These are phyloP conservation scores for Xylaria castorea DNA, from an alignment of 495 filamentous ascomycete species.

Conservation along the genomic window DNA sequence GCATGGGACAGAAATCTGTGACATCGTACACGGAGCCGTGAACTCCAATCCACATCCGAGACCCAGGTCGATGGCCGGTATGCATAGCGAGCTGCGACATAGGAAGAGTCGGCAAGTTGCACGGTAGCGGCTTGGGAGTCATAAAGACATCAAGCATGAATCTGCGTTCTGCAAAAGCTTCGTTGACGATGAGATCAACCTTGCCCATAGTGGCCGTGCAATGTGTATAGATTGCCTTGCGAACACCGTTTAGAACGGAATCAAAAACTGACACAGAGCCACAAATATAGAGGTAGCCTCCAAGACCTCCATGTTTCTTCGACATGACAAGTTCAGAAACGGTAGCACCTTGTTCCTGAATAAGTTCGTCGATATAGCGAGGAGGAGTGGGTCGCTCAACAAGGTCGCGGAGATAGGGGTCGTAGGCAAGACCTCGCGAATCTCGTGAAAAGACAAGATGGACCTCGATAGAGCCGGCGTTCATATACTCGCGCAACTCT, in stretches of 20 bases:
- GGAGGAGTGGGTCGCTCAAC: conserved; percentile 56
- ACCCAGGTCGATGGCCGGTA: conserved; percentile 55
- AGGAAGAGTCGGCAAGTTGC: conserved; percentile 54
- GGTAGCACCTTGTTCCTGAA: conserved; percentile 54
- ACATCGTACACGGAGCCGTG: conserved; percentile 59
- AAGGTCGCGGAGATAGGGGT: conserved; percentile 46
- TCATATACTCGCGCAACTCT: conserved; percentile 54
- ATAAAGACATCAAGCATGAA: conserved; percentile 64
- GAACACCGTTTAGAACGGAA: conserved; percentile 59
- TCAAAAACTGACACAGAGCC: conserved; percentile 61
- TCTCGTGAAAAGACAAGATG: conserved; percentile 59
- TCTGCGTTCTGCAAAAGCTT: conserved; percentile 58
- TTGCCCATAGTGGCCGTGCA: conserved; percentile 54
- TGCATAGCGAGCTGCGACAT: conserved; percentile 55
- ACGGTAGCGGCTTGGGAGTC: conserved; percentile 57
- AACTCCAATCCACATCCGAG: conserved; percentile 59
- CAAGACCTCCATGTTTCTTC: conserved; percentile 58
- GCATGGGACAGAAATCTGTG: conserved; percentile 58
- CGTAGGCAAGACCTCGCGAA: conserved; percentile 52
- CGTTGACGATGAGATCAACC: conserved; percentile 54
- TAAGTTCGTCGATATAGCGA: conserved; percentile 57
- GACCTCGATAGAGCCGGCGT: conserved; percentile 56
- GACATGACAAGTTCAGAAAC: conserved; percentile 61
- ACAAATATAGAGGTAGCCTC: conserved; percentile 60
- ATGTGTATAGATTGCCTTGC: conserved; percentile 57